These are phyloP conservation scores for Termitomyces titanicus DNA, from an alignment of 768 basidiomycete genomes.

Conservation along the genomic window DNA sequence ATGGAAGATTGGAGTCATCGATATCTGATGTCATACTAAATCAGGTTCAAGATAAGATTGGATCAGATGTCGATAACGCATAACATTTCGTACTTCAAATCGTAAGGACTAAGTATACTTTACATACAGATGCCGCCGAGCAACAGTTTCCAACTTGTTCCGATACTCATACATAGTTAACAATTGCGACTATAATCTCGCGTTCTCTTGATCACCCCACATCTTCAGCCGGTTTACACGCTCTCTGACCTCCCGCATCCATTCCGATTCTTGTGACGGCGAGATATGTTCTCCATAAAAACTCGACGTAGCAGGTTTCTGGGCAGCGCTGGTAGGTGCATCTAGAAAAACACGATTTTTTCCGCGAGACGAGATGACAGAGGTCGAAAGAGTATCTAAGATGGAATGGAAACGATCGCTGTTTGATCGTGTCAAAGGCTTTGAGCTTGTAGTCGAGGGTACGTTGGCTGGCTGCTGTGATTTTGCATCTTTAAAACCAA, in stretches of 20 bases:
- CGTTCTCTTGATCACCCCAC: background rate
- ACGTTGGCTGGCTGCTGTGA: background rate
- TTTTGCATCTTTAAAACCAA: constrained; percentile 2
- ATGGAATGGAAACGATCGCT: constrained; percentile 17
- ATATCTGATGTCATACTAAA: constrained; percentile 7
- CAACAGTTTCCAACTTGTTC: too few species aligned
- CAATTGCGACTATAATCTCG: background rate
- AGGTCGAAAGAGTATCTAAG: constrained; percentile 4
- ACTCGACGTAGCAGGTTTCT: too few species aligned
- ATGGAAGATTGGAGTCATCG: background rate
- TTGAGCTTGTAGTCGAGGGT: background rate
- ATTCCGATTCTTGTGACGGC: constrained; percentile 1
- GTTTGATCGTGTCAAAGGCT: constrained; percentile 1
- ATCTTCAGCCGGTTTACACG: constrained; percentile 2
- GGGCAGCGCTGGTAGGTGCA: background rate
- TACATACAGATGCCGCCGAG: too few species aligned
- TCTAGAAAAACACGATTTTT: constrained; percentile 10
- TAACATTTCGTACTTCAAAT: too few species aligned
- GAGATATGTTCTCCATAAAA: background rate
- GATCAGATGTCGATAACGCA: too few species aligned
- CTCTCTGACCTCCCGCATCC: background rate
- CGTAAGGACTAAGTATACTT: too few species aligned
- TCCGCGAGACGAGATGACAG: background rate
- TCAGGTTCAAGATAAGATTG: constrained; percentile 14
- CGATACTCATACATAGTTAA: background rate